These are phyloP conservation scores for Nothophytophthora sp. DNA, from an alignment of 352 stramenopile genomes.

Conservation along the genomic window DNA sequence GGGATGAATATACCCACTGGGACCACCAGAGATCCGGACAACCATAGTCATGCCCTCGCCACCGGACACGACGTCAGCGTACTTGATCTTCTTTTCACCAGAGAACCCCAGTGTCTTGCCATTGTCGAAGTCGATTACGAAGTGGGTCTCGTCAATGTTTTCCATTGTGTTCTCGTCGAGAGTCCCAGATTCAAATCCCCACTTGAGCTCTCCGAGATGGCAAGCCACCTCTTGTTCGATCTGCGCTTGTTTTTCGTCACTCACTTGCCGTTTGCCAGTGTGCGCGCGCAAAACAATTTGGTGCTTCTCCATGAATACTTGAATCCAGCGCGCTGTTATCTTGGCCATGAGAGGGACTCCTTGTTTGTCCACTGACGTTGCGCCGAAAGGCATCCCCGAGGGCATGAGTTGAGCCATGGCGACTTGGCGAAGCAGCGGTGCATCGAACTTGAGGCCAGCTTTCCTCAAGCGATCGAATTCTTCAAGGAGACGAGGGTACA, in stretches of 20 bases:
- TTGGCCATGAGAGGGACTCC: slow-evolving; percentile 1
- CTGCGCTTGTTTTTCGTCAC: slow-evolving; percentile 7
- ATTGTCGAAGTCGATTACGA: no score
- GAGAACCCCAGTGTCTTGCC: no score
- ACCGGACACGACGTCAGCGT: no score
- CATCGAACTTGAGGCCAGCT: slow-evolving; percentile 9
- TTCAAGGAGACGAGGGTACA: slow-evolving; percentile 2
- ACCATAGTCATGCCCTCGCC: no score
- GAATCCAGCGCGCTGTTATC: slow-evolving; percentile 7
- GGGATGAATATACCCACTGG: no score
- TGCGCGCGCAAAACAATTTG: slow-evolving; percentile 8
- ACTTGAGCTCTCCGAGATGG: slow-evolving; percentile 20
- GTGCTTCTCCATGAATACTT: slow-evolving; percentile 17
- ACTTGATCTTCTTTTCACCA: no score
- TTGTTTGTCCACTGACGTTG: neutral
- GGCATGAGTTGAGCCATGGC: no score
- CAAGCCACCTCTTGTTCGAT: slow-evolving; percentile 13
- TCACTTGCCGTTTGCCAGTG: slow-evolving; percentile 7
- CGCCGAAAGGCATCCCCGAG: neutral
- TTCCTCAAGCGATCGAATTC: slow-evolving; percentile 11
- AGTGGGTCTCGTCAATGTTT: no score
- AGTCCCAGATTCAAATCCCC: no score
- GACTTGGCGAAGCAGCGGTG: slow-evolving; percentile 5
- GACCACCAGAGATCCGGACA: no score
- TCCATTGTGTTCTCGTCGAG: no score